phyloP scores from a whole-genome alignment of 768 basidiomycete species.

The Wakefieldia striispora region DNA sequence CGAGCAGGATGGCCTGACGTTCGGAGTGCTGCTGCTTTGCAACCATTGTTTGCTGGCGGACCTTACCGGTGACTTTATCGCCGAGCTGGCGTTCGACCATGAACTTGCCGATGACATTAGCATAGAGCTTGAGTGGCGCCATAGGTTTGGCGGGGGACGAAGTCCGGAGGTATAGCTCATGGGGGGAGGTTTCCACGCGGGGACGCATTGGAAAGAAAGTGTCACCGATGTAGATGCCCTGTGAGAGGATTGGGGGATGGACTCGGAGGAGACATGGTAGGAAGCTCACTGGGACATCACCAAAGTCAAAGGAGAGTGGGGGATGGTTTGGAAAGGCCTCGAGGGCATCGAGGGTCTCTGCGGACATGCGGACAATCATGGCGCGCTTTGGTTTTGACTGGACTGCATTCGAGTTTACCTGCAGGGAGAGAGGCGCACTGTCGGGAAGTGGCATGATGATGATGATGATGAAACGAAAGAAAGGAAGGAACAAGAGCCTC shows the following conservation, averaged over 20 bases:
- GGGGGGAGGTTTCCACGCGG: constrained; percentile 51
- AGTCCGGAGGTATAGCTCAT: constrained; percentile 73
- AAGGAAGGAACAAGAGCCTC: background rate
- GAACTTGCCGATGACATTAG: constrained; percentile 72
- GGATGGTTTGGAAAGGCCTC: constrained; percentile 45
- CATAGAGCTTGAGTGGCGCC: constrained; percentile 69
- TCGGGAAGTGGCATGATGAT: constrained; percentile 66
- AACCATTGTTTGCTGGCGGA: constrained; percentile 44
- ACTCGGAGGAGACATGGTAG: background rate
- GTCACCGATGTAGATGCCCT: constrained; percentile 70
- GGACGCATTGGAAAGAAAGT: constrained; percentile 60
- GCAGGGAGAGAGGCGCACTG: constrained; percentile 53
- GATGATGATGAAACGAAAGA: background rate
- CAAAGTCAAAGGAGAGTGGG: constrained; percentile 60
- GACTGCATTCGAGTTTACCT: constrained; percentile 51
- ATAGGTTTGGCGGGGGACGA: constrained; percentile 55
- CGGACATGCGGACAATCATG: constrained; percentile 73
- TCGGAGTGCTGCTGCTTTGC: constrained; percentile 49
- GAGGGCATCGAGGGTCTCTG: constrained; percentile 69
- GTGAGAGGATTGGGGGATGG: background rate
- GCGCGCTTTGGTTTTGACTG: constrained; percentile 68
- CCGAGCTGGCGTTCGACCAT: constrained; percentile 62
- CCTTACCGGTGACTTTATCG: constrained; percentile 40
- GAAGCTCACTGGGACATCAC: constrained; percentile 52
- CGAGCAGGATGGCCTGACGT: constrained; percentile 44